A percentile compares a stretch with the other conserved stretches of the same genome.
phyloP scores from a whole-genome alignment of 805 yeast genomes.

The Saccharomycopsis capsularis region DNA sequence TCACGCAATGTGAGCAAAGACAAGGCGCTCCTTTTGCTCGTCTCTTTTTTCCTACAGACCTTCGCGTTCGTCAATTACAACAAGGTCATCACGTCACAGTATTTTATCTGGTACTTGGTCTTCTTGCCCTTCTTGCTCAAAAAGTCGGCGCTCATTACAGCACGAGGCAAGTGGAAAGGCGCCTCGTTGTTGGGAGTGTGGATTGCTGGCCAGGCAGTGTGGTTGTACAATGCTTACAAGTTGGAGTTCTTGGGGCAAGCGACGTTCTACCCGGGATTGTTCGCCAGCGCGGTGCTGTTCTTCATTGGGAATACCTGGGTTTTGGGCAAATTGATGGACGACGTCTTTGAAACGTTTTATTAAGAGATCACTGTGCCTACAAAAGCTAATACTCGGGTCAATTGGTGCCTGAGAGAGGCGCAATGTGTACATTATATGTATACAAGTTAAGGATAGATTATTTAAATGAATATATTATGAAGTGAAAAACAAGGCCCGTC shows the following conservation, averaged over 20 bases:
- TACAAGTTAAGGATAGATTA: too few relatives aligned
- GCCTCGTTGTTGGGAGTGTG: constrained; percentile 43
- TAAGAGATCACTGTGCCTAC: too few relatives aligned
- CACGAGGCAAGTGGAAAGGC: constrained; percentile 33
- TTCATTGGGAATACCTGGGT: constrained; percentile 57
- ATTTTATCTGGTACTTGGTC: constrained; percentile 90
- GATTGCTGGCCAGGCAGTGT: constrained; percentile 62
- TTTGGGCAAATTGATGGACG: constrained; percentile 48
- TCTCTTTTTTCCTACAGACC: constrained; percentile 67
- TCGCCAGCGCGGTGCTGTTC: constrained; percentile 49
- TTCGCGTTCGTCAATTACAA: constrained; percentile 71
- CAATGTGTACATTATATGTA: too few relatives aligned
- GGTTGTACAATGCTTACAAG: constrained; percentile 74
- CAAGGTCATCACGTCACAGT: constrained; percentile 89
- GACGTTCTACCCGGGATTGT: constrained; percentile 55
- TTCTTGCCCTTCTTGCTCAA: constrained; percentile 70
- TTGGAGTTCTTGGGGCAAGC: constrained; percentile 73
- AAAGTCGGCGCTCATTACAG: constrained; percentile 32
- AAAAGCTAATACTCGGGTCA: too few relatives aligned
- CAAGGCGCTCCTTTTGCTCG: constrained; percentile 32
- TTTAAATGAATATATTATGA: too few relatives aligned
- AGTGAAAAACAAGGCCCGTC: too few relatives aligned
- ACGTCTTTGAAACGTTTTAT: too few relatives aligned
- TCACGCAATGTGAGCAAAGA: constrained; percentile 21
- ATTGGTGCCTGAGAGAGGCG: too few relatives aligned